A percentile compares a stretch with the other conserved stretches of the same genome.
phyloP scores from a whole-genome alignment of 2,329 filamentous ascomycete species.

The Fusarium coicis region DNA sequence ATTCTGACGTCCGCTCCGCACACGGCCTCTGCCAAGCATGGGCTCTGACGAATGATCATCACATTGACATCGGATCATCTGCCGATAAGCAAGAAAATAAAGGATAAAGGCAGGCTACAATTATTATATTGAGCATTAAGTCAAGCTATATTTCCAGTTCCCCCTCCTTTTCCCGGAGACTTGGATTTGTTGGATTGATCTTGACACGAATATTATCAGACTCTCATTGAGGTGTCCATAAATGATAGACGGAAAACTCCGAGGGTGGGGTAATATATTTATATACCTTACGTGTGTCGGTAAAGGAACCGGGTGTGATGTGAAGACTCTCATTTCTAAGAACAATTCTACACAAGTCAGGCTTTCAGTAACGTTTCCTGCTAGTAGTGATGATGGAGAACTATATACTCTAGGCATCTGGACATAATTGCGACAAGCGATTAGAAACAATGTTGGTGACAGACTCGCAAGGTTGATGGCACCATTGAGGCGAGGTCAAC shows the following conservation, averaged over 20 bases:
- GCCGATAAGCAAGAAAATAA: not conserved
- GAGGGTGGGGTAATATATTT: not conserved
- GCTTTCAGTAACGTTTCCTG: no score
- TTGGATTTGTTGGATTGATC: no score
- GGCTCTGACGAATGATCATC: not conserved
- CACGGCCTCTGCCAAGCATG: not conserved
- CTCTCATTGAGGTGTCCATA: not conserved
- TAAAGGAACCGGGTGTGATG: not conserved
- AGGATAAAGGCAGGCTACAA: not conserved
- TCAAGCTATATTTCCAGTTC: no score
- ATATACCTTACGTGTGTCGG: not conserved
- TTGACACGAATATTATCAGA: no score
- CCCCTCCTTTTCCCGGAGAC: not conserved
- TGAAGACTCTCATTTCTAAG: not conserved
- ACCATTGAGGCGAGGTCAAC: not conserved
- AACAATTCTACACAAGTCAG: not conserved
- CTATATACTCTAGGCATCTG: not conserved
- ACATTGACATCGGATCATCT: not conserved
- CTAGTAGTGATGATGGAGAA: not conserved
- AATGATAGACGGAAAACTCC: not conserved
- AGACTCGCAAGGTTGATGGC: not conserved
- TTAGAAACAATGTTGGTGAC: not conserved
- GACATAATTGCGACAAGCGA: accelerated
- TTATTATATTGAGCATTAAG: not conserved
- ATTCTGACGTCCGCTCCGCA: not conserved